Evolutionary conservation across 805 yeast genomes (phyloP).

Genomic region (Wickerhamiella dianesei): DNA sequence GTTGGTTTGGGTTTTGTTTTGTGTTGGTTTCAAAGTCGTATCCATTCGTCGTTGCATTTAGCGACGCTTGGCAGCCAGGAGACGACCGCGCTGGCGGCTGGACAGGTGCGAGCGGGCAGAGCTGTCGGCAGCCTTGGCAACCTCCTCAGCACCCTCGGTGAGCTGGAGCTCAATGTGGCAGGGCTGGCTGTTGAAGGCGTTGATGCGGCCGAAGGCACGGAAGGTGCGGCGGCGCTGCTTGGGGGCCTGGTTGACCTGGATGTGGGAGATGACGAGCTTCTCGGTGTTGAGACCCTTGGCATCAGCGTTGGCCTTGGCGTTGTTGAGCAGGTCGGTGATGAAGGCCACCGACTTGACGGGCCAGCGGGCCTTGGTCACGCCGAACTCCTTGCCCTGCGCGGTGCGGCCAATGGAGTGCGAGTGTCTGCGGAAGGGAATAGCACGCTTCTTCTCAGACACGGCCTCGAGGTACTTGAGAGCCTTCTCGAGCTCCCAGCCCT

Average conservation of each 20-base stretch:
- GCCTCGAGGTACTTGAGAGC: conserved; percentile 93
- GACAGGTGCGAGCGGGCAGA: conserved; percentile 53
- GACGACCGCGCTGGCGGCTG: conserved; percentile 87
- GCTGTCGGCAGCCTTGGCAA: conserved; percentile 74
- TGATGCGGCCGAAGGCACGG: conserved; percentile 99
- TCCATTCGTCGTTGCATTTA: background rate
- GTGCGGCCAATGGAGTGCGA: conserved; percentile 96
- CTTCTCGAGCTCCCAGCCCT: conserved; percentile 93
- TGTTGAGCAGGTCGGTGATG: conserved; percentile 84
- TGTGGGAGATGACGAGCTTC: conserved; percentile 89
- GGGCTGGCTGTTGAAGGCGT: conserved; percentile 97
- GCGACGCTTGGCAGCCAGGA: conserved; percentile 71
- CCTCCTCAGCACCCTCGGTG: conserved; percentile 88
- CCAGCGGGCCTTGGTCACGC: conserved; percentile 99
- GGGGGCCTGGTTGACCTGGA: conserved; percentile 99
- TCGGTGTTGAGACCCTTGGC: conserved; percentile 96
- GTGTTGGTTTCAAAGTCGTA: background rate
- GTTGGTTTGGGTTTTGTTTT: background rate
- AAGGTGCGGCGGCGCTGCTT: conserved; percentile 99
- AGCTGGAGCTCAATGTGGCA: conserved; percentile 96
- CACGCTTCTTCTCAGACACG: conserved; percentile 97
- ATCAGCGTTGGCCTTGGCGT: conserved; percentile 98
- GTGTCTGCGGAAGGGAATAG: conserved; percentile 98
- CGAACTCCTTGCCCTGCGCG: conserved; percentile 99
- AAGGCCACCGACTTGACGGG: conserved; percentile 97